Base-by-base conservation (phyloP, 2,329 filamentous ascomycete genomes). In the Fusarium sp. region DNA sequence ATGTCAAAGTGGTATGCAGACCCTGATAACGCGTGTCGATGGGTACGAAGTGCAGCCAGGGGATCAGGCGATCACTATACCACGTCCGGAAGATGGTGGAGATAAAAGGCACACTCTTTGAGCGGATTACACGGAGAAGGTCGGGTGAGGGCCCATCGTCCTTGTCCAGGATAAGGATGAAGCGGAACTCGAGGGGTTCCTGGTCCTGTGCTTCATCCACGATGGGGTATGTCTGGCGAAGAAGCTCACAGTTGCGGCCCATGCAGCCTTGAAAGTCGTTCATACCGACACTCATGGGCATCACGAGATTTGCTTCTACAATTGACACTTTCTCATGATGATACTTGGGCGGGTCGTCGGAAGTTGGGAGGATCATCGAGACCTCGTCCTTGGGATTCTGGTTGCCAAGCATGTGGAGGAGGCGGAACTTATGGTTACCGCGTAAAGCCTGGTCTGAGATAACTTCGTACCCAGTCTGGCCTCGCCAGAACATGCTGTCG, bases 41-140 rank as follows among this genome's bases (percentile, higher is more conserved):
- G 10, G 93, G 93, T 3, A 95, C 89, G 71, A 93, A 96, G 75
- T 96, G 92, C 44, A 90, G 81, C 92, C 92, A 96, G 0, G 92
- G 87, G 59, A 84, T 86, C 17, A 96, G 79, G 7, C 93, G 87
- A 49, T 90, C 88, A 60, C 92, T 90, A 77, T 90, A 92, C 93
- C 93, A 96, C 74, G 93, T 89, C 24, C 88, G 86, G 77, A 94
- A 95, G 8, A 95, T 82, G 0, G 89, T 89, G 2, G 88, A 87
- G 67, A 93, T 84, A 74, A 96, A 87, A 0, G 92, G 91, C 7
- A 94, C 83, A 47, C 86, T 89, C 65, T 82, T 81, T 17, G 90
- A 92, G 46, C 86, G 85, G 7, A 96, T 76, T 59, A 90, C 89
- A 1, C 86, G 84, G 11, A 92, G 78, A 68, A 93, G 85, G 19